Evolutionary conservation across 495 filamentous ascomycete species (phyloP), one percentile per base, ranked within the genome.

Genomic region (Aspergillus campestris): DNA sequence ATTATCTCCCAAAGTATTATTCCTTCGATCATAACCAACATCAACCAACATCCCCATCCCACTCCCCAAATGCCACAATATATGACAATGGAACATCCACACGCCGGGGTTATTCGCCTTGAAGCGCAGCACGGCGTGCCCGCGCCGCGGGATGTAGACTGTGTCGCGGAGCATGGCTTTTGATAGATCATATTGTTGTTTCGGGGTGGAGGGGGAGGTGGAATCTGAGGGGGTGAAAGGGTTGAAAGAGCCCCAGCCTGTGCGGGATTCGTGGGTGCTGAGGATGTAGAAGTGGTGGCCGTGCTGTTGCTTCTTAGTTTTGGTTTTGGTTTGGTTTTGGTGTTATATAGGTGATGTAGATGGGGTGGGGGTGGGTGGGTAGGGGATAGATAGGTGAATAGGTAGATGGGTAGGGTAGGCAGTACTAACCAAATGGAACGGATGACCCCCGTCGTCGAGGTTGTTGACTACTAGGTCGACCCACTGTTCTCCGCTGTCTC

Each of bases 281-380:
- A 87, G 68, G 11, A 87, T 70, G 56, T 90, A 89, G 66, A 91
- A 92, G 53, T 83, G 77, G 65, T 94, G 86, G 4, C 88, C 88
- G 69, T 94, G 89, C 38, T 90, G 65, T 68, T 38, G 33, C 15
- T 34, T 6, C 18, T 32, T 15, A 13, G 31, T 18, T 38, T 38
- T 8, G 10, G n/a, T n/a, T n/a, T n/a, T 38, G 2, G 14, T n/a
- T 15, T 24, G 18, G 1, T 24, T 24, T 24, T 24, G 4, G 18
- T 24, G 18, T 24, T 24, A 24, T 24, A 24, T 24, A 4, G 2
- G 2, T 24, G 18, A 4, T 24, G 18, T 24, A 24, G 18, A 24
- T 24, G 18, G 18, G 18, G n/a, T n/a, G n/a, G n/a, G n/a, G n/a
- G 12, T 89, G 83, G 68, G 82, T 86, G 2, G 81, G 29, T 8